These are phyloP conservation scores for Colletotrichum phormii DNA, from an alignment of 2,329 filamentous ascomycete genomes.

Conservation along the genomic window DNA sequence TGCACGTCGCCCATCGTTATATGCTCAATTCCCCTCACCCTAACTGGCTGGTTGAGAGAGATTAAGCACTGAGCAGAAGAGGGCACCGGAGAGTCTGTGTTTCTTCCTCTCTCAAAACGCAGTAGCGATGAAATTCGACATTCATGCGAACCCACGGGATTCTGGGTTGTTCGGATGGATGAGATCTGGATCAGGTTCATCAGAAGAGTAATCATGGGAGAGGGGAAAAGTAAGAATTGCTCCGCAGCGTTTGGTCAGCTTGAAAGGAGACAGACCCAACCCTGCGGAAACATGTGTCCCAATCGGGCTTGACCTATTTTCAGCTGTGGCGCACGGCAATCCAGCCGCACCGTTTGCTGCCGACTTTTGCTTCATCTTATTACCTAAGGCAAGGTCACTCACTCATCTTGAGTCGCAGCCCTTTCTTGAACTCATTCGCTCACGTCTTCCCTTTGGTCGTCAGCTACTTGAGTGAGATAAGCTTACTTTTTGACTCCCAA, in stretches of 20 bases:
- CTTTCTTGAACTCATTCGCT: neutral
- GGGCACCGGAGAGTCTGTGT: slow-evolving; percentile 3
- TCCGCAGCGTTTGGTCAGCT: neutral
- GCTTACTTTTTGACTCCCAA: neutral
- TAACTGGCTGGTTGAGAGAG: neutral
- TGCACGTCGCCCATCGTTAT: neutral
- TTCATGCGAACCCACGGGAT: neutral
- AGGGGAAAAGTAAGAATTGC: neutral
- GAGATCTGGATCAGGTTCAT: neutral
- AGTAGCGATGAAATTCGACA: neutral
- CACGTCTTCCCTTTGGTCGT: neutral
- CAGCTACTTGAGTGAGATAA: neutral
- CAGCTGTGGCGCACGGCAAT: slow-evolving; percentile 24
- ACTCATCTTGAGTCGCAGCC: neutral
- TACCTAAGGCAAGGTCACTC: neutral
- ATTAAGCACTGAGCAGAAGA: neutral
- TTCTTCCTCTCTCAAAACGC: neutral
- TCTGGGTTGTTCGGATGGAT: neutral
- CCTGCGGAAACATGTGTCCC: neutral
- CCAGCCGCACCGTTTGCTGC: neutral
- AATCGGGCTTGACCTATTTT: slow-evolving; percentile 9
- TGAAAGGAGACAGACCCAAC: neutral
- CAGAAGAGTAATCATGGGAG: neutral
- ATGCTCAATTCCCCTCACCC: neutral
- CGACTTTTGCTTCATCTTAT: neutral